Evolutionary conservation across 768 basidiomycete species (phyloP).

Genomic region (Coprinopsis strossmayeri): DNA sequence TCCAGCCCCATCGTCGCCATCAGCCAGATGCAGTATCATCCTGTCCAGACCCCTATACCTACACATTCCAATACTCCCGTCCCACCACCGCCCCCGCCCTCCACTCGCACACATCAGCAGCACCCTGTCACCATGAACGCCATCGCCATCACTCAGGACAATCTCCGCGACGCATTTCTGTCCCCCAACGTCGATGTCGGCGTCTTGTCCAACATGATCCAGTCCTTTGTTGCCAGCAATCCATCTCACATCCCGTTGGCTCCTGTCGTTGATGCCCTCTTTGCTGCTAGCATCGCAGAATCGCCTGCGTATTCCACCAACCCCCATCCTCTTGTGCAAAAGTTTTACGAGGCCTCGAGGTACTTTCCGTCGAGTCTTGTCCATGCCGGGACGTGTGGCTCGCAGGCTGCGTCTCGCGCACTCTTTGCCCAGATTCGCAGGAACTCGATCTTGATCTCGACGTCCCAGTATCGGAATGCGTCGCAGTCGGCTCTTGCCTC

Average conservation of each 20-base stretch:
- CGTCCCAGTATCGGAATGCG: no score
- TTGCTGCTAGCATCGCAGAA: conserved; percentile 43
- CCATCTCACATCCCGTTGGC: conserved; percentile 45
- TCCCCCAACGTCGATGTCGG: conserved; percentile 32
- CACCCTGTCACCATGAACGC: conserved; percentile 19
- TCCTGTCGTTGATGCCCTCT: conserved; percentile 45
- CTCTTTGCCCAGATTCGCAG: conserved; percentile 27
- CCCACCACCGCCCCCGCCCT: conserved; percentile 16
- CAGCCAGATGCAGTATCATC: conserved; percentile 21
- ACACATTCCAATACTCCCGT: conserved; percentile 37
- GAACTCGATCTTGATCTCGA: conserved; percentile 21
- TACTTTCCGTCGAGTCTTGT: conserved; percentile 35
- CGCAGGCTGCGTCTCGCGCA: conserved; percentile 49
- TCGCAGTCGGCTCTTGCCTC: conserved; percentile 13
- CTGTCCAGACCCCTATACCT: conserved; percentile 25
- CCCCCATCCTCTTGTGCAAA: conserved; percentile 31
- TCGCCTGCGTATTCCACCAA: conserved; percentile 29
- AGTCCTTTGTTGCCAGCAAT: conserved; percentile 39
- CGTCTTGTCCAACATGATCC: conserved; percentile 49
- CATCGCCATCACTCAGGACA: conserved; percentile 25
- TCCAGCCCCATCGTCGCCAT: background rate
- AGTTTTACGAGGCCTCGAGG: conserved; percentile 35
- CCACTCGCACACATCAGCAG: conserved; percentile 17
- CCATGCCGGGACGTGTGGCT: conserved; percentile 51
- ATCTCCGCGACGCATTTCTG: conserved; percentile 42